These are phyloP conservation scores for Ottelia alismoides DNA, from an alignment of 106 monocot genomes.

Conservation along the genomic window DNA sequence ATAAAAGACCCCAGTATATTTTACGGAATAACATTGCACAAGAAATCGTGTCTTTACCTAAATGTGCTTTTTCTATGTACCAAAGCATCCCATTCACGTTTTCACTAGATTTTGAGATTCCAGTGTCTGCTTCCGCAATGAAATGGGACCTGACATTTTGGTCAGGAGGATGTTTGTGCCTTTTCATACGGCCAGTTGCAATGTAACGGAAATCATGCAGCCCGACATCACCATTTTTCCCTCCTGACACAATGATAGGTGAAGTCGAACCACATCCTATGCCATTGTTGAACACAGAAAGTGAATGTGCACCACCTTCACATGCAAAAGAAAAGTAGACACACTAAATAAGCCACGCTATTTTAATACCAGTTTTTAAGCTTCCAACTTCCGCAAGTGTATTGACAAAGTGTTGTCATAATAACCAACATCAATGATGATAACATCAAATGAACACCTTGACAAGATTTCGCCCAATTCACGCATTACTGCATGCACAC, in stretches of 20 bases:
- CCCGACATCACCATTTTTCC: constrained; percentile 81
- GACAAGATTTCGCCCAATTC: too few species aligned
- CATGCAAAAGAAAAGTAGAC: constrained; percentile 6
- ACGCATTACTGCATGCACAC: too few species aligned
- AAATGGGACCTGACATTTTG: constrained; percentile 17
- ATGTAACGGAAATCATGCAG: constrained; percentile 89
- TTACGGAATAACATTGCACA: background rate
- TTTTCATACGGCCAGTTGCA: constrained; percentile 64
- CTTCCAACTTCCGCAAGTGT: too few species aligned
- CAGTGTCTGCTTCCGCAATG: constrained; percentile 10
- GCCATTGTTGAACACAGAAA: constrained; percentile 73
- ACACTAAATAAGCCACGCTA: too few species aligned
- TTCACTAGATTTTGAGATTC: constrained; percentile 19
- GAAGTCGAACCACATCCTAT: constrained; percentile 68
- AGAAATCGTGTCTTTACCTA: too few species aligned
- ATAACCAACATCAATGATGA: too few species aligned
- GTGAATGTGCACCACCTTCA: constrained; percentile 85
- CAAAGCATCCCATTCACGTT: constrained; percentile 81
- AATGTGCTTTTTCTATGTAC: constrained; percentile 91
- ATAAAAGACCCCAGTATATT: too few species aligned
- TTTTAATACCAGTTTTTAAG: too few species aligned
- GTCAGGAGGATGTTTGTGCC: constrained; percentile 24
- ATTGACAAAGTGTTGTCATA: too few species aligned
- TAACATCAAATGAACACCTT: too few species aligned
- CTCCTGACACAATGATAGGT: constrained; percentile 73